These are phyloP conservation scores for Fusarium chlamydosporum DNA, from an alignment of 2,329 filamentous ascomycete genomes.

Conservation along the genomic window DNA sequence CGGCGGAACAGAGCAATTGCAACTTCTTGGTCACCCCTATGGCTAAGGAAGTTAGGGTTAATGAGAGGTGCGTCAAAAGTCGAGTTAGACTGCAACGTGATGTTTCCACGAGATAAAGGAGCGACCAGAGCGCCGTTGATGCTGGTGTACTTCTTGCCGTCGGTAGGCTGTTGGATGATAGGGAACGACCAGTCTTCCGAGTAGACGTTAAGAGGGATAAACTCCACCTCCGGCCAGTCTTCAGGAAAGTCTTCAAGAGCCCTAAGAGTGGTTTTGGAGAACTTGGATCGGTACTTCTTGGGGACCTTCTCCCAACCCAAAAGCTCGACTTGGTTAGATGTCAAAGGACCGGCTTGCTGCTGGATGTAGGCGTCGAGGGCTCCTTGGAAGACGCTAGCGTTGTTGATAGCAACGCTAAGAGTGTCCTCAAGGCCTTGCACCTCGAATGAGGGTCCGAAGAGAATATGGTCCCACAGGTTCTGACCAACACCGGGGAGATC, in stretches of 20 bases:
- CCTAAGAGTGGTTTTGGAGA: conserved; percentile 34
- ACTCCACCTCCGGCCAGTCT: conserved; percentile 57
- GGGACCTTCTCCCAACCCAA: conserved; percentile 50
- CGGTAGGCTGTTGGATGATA: conserved; percentile 36
- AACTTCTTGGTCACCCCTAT: conserved; percentile 60
- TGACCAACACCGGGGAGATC: conserved; percentile 42
- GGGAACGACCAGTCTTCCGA: conserved; percentile 41
- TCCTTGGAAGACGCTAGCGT: conserved; percentile 29
- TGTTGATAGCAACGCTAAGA: conserved; percentile 42
- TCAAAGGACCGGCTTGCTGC: conserved; percentile 40
- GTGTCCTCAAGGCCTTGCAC: conserved; percentile 44
- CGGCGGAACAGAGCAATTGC: conserved; percentile 61
- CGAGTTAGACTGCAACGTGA: conserved; percentile 58
- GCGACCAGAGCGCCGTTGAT: conserved; percentile 55
- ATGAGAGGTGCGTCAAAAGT: conserved; percentile 58
- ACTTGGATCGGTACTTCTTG: conserved; percentile 33
- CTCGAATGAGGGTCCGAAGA: conserved; percentile 42
- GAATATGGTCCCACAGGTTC: conserved; percentile 43
- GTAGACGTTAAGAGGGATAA: conserved; percentile 43
- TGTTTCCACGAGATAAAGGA: conserved; percentile 60
- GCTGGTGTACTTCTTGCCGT: conserved; percentile 45
- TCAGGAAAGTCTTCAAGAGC: conserved; percentile 48
- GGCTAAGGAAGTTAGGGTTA: conserved; percentile 62
- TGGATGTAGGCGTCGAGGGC: conserved; percentile 36
- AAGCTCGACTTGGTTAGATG: conserved; percentile 46